Percentiles rank a stretch among this genome's conserved stretches.
Conservation (phyloP, 2,329 filamentous ascomycete species). For the Talaromyces sp. region DNA sequence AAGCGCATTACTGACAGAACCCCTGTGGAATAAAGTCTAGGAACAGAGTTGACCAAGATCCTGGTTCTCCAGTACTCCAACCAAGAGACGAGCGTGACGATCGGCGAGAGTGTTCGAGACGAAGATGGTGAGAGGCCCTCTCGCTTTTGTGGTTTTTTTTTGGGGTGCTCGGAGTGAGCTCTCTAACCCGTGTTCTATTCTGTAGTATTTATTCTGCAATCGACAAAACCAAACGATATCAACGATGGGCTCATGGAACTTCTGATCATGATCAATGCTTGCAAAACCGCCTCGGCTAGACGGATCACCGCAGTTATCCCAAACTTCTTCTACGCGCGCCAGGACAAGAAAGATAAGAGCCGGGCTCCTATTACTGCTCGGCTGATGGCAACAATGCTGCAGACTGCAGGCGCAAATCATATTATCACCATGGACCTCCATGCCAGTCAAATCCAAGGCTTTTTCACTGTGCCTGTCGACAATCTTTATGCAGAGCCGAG, state of each 20-base stretch:
- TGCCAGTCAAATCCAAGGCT: constrained; percentile 89
- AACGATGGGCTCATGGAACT: constrained; percentile 98
- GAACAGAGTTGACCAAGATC: constrained; percentile 64
- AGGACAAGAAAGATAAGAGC: constrained; percentile 97
- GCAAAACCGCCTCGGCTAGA: constrained; percentile 76
- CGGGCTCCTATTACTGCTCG: constrained; percentile 95
- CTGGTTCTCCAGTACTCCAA: constrained; percentile 66
- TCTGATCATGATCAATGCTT: constrained; percentile 96
- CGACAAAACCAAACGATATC: constrained; percentile 89
- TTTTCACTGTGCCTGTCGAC: constrained; percentile 80
- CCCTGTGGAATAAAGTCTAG: constrained; percentile 44
- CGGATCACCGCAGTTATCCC: constrained; percentile 94
- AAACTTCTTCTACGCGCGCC: constrained; percentile 92
- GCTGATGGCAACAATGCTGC: constrained; percentile 95
- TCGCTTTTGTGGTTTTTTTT: neutral
- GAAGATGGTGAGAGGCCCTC: constrained; percentile 69
- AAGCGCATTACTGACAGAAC: constrained; percentile 2
- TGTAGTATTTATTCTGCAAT: constrained; percentile 89
- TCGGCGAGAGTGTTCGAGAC: constrained; percentile 92
- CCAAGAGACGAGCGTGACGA: constrained; percentile 66
- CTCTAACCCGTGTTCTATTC: constrained; percentile 4
- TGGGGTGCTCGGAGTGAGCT: neutral
- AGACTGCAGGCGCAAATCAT: constrained; percentile 87
- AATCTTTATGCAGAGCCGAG: constrained; percentile 93
- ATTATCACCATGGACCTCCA: constrained; percentile 97